phyloP scores from a whole-genome alignment of 164 flowering plant species.

The Saururus chinensis region DNA sequence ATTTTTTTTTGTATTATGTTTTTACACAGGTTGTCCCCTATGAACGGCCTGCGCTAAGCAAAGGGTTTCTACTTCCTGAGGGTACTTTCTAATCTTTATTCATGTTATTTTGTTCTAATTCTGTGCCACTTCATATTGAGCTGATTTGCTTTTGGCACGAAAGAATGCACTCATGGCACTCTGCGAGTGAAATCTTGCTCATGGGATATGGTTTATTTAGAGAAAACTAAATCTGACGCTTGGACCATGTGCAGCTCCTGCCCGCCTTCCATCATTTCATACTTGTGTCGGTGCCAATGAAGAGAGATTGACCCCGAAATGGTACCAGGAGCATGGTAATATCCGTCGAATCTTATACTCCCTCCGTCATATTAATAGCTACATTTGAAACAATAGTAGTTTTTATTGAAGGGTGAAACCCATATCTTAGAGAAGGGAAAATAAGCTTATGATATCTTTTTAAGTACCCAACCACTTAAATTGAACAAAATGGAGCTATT shows the following conservation, averaged over 20 bases:
- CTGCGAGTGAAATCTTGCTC: too few relatives aligned
- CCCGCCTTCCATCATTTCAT: slow-evolving; percentile 88
- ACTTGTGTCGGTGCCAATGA: slow-evolving; percentile 90
- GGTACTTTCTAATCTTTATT: slow-evolving; percentile 26
- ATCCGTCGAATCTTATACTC: neutral
- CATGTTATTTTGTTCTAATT: neutral
- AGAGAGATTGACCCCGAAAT: slow-evolving; percentile 80
- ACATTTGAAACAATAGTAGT: too few relatives aligned
- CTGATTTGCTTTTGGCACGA: neutral
- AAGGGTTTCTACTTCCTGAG: slow-evolving; percentile 89
- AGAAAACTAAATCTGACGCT: neutral
- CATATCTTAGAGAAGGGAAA: too few relatives aligned
- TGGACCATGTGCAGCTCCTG: slow-evolving; percentile 53
- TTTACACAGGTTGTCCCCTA: slow-evolving; percentile 70
- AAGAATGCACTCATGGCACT: too few relatives aligned
- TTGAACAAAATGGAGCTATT: too few relatives aligned
- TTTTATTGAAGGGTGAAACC: too few relatives aligned
- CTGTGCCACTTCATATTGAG: neutral
- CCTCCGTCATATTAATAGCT: too few relatives aligned
- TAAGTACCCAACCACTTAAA: too few relatives aligned
- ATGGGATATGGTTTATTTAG: too few relatives aligned
- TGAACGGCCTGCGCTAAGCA: slow-evolving; percentile 94
- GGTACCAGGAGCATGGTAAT: slow-evolving; percentile 90
- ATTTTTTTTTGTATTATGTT: neutral
- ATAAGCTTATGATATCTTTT: too few relatives aligned